phyloP scores from a whole-genome alignment of 352 stramenopile genomes.

The Lagenidium giganteum region DNA sequence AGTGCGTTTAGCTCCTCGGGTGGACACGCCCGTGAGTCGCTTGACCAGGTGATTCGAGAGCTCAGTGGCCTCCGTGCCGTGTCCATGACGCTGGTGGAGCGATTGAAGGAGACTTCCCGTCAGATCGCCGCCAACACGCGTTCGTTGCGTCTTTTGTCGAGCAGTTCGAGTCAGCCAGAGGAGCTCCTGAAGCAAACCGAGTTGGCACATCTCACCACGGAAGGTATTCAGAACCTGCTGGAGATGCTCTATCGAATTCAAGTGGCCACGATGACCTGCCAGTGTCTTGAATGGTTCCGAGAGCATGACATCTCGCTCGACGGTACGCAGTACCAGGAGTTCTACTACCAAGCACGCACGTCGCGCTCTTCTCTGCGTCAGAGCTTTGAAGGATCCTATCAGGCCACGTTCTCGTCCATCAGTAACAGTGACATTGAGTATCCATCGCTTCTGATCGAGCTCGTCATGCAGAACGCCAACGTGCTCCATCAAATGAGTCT shows the following conservation, averaged over 20 bases:
- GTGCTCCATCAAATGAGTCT: slow-evolving; percentile 35
- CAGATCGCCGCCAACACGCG: slow-evolving; percentile 35
- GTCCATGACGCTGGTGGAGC: slow-evolving; percentile 59
- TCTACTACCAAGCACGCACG: slow-evolving; percentile 60
- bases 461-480: slow-evolving; percentile 69
- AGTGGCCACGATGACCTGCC: slow-evolving; percentile 40
- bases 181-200: slow-evolving; percentile 56
- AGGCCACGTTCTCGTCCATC: slow-evolving; percentile 38
- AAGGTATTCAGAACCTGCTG: slow-evolving; percentile 61
- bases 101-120: slow-evolving; percentile 54
- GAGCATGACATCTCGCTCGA: slow-evolving; percentile 46
- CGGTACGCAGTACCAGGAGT: slow-evolving; percentile 42
- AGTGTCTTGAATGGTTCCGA: slow-evolving; percentile 64
- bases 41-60: slow-evolving; percentile 44
- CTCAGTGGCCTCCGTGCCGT: slow-evolving; percentile 65
- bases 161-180: slow-evolving; percentile 3
- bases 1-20: slow-evolving; percentile 3
- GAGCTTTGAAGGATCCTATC: slow-evolving; percentile 68
- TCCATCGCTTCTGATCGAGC: slow-evolving; percentile 63
- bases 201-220: slow-evolving; percentile 51
- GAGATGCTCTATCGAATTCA: slow-evolving; percentile 66
- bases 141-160: slow-evolving; percentile 1
- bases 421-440: slow-evolving; percentile 40
- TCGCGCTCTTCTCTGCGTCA: slow-evolving; percentile 49
- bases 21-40: slow-evolving; percentile 23